phyloP scores from a whole-genome alignment of 441 rosid species.

The Melastoma candidum region DNA sequence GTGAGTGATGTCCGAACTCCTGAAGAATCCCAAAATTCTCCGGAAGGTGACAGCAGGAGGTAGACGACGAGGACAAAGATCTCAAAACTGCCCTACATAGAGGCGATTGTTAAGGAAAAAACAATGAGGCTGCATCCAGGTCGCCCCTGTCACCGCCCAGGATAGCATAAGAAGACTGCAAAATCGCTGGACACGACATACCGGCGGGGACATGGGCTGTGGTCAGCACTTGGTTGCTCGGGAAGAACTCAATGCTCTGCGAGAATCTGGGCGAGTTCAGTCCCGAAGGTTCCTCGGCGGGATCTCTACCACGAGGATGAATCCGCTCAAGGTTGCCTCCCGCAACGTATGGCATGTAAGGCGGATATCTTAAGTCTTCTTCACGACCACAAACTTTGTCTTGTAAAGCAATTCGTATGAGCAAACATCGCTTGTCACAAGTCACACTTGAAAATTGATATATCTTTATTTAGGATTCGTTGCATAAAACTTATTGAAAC shows the following conservation, averaged over 20 bases:
- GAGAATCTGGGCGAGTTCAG: constrained; percentile 23
- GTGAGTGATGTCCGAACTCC: constrained; percentile 30
- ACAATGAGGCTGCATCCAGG: constrained; percentile 33
- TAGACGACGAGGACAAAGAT: constrained; percentile 28
- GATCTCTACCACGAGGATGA: no score
- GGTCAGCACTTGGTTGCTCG: constrained; percentile 27
- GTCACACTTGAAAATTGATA: no score
- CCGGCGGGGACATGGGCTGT: constrained; percentile 21
- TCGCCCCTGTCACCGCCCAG: constrained; percentile 31
- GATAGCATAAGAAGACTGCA: constrained; percentile 20
- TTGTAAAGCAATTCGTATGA: no score
- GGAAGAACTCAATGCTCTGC: constrained; percentile 28
- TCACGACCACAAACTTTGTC: no score
- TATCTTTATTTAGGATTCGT: no score
- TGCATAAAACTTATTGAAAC: no score
- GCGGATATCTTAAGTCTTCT: no score
- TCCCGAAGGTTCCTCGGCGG: constrained; percentile 25
- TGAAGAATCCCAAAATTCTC: constrained; percentile 27
- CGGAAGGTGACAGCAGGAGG: constrained; percentile 25
- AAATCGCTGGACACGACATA: constrained; percentile 24
- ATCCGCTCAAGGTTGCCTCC: no score
- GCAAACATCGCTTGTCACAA: no score
- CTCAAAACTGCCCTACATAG: constrained; percentile 22
- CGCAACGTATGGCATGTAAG: no score
- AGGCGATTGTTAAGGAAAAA: constrained; percentile 24